Evolutionary conservation across 2,329 filamentous ascomycete genomes (phyloP).

Genomic region (Alternaria solani): DNA sequence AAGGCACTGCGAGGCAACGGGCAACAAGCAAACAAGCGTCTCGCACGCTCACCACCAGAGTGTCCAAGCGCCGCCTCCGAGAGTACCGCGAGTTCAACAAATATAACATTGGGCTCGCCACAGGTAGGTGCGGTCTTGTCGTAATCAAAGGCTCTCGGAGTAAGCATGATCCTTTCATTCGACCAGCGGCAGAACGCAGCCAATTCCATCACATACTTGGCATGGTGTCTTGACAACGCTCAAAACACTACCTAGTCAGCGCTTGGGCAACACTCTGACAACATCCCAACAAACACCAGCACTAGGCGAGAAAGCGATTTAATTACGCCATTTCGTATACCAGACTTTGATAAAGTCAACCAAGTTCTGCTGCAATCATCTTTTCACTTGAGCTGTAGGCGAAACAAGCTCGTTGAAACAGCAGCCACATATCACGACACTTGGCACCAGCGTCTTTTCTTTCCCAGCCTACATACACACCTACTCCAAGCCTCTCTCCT

Average conservation of each 20-base stretch:
- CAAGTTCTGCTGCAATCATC: neutral
- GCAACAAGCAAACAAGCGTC: constrained; percentile 1
- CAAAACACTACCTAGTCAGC: neutral
- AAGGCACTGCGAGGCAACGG: neutral
- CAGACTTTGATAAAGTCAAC: neutral
- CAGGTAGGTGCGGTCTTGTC: neutral
- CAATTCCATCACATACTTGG: neutral
- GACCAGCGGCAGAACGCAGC: neutral
- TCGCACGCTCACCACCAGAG: neutral
- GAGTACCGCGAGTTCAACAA: constrained; percentile 3
- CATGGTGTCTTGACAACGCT: neutral
- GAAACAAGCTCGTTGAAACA: neutral
- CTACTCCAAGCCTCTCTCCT: neutral
- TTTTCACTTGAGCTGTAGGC: neutral
- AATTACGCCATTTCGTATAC: neutral
- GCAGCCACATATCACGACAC: neutral
- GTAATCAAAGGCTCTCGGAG: neutral
- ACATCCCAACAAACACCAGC: neutral
- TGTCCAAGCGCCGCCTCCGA: neutral
- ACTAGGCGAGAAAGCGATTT: neutral
- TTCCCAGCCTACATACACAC: neutral
- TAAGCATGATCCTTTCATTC: neutral
- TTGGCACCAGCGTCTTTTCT: neutral
- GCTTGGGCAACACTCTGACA: neutral
- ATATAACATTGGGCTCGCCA: neutral